Base-by-base conservation (phyloP, 805 yeast species). In the Candida arabinofermentans region DNA sequence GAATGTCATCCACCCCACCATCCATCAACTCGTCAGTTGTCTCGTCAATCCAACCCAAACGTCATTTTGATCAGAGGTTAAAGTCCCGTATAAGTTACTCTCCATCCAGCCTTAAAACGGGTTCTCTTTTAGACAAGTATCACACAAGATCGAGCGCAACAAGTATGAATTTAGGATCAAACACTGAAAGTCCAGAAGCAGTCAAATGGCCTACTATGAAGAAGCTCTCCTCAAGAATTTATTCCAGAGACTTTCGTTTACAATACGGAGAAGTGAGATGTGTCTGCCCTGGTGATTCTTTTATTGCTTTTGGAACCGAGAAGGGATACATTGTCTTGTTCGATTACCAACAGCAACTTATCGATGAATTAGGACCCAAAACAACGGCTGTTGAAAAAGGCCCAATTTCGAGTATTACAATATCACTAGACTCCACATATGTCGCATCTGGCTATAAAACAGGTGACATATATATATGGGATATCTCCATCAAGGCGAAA, bases 401-500 rank as follows among this genome's bases (percentile, higher is more conserved):
- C 0, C 50, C 70, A 0, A 78, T 87, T 1, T 71, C 84, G 0
- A 46, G 77, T 2, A 54, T 89, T 19, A 69, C 77, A 0, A 62
- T 83, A 12, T 82, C 93, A 0, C 64, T 75, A 6, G 96, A 90
- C 57, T 83, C 86, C 1, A 70, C 83, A 0, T 75, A 72, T 52
- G 48, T 88, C 3, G 87, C 84, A 0, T 83, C 80, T 0, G 95
- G 96, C 1, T 79, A 74, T 49, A 66, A 69, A 5, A 63, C 71
- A 18, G 98, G 97, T 0, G 69, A 67, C 40, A 71, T 90, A 2
- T 64, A 72, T 23, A 50, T 86, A 2, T 91, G 96, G 95, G 81
- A 85, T 47, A 50, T 83, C 22, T 49, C 57, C 12, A 61, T 57
- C 24, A 60, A 58, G 19, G 41, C 38, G 33, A 51, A 42, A 8